Evolutionary conservation across 768 basidiomycete species (phyloP).

Genomic region (Hericium coralloides): DNA sequence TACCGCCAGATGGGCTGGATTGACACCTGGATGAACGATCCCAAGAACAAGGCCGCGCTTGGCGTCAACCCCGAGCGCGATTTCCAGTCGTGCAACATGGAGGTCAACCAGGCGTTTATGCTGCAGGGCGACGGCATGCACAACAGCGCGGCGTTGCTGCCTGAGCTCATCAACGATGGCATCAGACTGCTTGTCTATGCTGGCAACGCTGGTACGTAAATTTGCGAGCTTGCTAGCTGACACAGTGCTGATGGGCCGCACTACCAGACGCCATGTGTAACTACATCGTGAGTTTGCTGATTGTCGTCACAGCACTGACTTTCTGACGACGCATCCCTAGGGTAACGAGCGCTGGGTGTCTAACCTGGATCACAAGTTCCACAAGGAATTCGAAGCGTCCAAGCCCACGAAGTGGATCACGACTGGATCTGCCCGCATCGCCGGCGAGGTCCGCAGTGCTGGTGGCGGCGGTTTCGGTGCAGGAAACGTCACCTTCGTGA

Average conservation of each 20-base stretch:
- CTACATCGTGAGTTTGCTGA: constrained; percentile 41
- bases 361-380: constrained; percentile 51
- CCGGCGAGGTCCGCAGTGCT: constrained; percentile 64
- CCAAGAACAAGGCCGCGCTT: constrained; percentile 67
- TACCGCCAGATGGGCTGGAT: constrained; percentile 81
- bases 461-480: constrained; percentile 55
- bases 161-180: constrained; percentile 74
- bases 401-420: constrained; percentile 50
- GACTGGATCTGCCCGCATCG: constrained; percentile 39
- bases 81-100: constrained; percentile 69
- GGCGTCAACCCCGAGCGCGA: constrained; percentile 53
- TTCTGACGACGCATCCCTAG: constrained; percentile 20
- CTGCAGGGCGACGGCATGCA: constrained; percentile 83
- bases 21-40: constrained; percentile 80
- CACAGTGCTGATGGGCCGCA: no score
- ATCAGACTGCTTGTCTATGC: constrained; percentile 85
- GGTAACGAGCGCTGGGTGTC: constrained; percentile 76
- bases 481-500: constrained; percentile 79
- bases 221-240: no score
- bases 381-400: constrained; percentile 46
- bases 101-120: constrained; percentile 74
- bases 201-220: constrained; percentile 54
- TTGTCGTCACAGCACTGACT: not conserved
- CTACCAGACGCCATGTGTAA: constrained; percentile 73
- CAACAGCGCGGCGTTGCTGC: constrained; percentile 70